phyloP scores from a whole-genome alignment of 2,329 filamentous ascomycete genomes.

The Aureobasidium leucospermi region DNA sequence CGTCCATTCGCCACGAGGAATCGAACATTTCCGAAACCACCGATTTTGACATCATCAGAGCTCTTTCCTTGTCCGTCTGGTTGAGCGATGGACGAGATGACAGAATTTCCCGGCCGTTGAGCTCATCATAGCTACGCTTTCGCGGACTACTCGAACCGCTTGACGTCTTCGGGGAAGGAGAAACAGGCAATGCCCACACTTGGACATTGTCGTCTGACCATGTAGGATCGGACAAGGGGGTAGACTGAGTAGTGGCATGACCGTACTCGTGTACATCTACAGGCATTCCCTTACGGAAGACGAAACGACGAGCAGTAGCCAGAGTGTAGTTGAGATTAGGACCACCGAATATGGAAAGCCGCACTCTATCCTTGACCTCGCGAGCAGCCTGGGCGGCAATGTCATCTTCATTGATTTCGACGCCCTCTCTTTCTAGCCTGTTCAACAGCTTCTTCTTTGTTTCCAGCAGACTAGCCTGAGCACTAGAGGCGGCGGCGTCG shows the following conservation, averaged over 20 bases:
- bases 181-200: constrained; percentile 73
- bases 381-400: constrained; percentile 22
- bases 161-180: constrained; percentile 20
- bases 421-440: constrained; percentile 27
- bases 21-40: constrained; percentile 74
- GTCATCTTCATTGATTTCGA: constrained; percentile 17
- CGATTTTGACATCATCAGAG: constrained; percentile 41
- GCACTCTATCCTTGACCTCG: constrained; percentile 28
- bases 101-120: constrained; percentile 25
- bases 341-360: constrained; percentile 66
- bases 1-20: constrained; percentile 66
- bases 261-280: constrained; percentile 63
- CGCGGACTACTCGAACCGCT: constrained; percentile 21
- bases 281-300: constrained; percentile 76
- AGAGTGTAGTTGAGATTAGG: constrained; percentile 73
- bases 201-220: constrained; percentile 70
- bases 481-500: constrained; percentile 49
- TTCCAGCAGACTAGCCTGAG: constrained; percentile 36
- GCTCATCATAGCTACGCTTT: constrained; percentile 30
- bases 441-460: constrained; percentile 31
- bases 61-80: constrained; percentile 34
- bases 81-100: constrained; percentile 11
- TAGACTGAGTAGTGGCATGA: constrained; percentile 25
- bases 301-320: constrained; percentile 75
- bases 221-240: constrained; percentile 46